A percentile compares a stretch with the other conserved stretches of the same genome.
phyloP scores from a whole-genome alignment of 768 basidiomycete genomes.

The Calvatia gigantea region DNA sequence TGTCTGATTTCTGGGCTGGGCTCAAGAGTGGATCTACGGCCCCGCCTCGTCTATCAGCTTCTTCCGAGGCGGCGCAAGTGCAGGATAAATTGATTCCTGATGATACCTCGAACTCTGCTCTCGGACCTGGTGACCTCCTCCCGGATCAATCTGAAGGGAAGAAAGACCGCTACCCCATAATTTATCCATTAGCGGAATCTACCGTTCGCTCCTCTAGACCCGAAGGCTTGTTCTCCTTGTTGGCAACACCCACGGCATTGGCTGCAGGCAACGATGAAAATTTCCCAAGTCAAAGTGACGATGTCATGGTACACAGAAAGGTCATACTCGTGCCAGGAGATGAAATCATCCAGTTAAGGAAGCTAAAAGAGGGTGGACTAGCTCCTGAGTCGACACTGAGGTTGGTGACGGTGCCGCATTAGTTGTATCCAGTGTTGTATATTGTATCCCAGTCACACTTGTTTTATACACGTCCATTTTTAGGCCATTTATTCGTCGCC shows the following conservation, averaged over 20 bases:
- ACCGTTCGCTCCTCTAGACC: not conserved
- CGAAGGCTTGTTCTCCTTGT: slow-evolving; percentile 8
- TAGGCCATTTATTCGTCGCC: too few species aligned
- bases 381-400: slow-evolving; percentile 14
- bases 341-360: not conserved
- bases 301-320: not conserved
- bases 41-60: not conserved
- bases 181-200: not conserved
- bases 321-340: not conserved
- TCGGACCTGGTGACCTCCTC: not conserved
- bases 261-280: not conserved
- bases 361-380: not conserved
- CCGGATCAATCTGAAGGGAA: not conserved
- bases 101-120: not conserved
- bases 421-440: not conserved
- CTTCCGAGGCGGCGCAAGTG: not conserved
- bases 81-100: not conserved
- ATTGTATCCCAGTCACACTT: too few species aligned
- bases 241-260: not conserved
- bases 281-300: not conserved
- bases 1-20: slow-evolving; percentile 17
- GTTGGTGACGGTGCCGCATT: slow-evolving; percentile 4
- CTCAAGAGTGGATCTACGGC: not conserved
- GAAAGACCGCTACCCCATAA: not conserved
- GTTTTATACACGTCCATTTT: too few species aligned